Evolutionary conservation across 257 asterid genomes (phyloP), one percentile per base, ranked within the genome.

Genomic region (Verbena officinalis): DNA sequence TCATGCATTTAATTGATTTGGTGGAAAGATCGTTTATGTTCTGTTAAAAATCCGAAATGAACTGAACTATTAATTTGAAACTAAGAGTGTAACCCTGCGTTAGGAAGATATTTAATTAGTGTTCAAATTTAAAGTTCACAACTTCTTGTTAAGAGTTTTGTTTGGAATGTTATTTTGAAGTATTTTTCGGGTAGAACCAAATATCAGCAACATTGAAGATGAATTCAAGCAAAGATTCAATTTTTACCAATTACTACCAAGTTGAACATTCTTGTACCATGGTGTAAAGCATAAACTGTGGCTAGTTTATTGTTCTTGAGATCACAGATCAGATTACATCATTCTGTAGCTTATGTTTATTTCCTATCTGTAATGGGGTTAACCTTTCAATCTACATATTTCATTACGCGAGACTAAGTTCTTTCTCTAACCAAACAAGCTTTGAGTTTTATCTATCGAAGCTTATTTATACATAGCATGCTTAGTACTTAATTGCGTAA

Each of bases 21-120:
- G 24, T n/a, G 17, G 19, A 40, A 7, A 7, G 58, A 15, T 63
- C 27, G n/a, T 39, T 21, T 36, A 5, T 56, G 20, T 12, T 31
- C 38, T 22, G 15, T 30, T 51, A 2, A 2, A 8, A 70, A 44
- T 65, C 65, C 27, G 45, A 38, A 43, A 38, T 56, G 5, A 39
- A 59, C 15, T 13, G 58, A 64, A 40, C 13, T 1, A 48, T 68
- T 62, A 39, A 33, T 46, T 27, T 55, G 65, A 69, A 44, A 24
- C 31, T 52, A 45, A 58, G 65, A 21, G 31, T 57, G 39, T 12
- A 42, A 42, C 16, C 2, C 2, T 2, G 1, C 16, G 23, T 45
- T 45, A 19, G 22, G 7, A n/a, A 46, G 14, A 14, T 17, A 60
- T 54, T 14, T 17, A 6, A 1, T 27, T 54, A 7, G 36, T 14